These are phyloP conservation scores for Aspergillus coremiiformis DNA, from an alignment of 495 filamentous ascomycete species.

Conservation along the genomic window DNA sequence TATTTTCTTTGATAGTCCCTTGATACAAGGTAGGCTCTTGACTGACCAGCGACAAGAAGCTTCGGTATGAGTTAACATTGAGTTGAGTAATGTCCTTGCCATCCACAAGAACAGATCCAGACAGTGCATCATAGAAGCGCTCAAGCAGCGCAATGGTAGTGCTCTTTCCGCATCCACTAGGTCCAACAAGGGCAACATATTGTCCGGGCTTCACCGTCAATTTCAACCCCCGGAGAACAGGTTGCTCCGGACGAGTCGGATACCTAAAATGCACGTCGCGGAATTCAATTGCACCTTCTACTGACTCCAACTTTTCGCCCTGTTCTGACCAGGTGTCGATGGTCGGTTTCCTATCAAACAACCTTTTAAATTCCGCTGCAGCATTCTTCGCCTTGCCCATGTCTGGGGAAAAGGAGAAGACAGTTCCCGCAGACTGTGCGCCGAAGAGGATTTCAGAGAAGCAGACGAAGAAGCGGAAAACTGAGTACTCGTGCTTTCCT, in stretches of 20 bases:
- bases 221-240: constrained; percentile 67
- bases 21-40: constrained; percentile 87
- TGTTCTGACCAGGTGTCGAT: constrained; percentile 80
- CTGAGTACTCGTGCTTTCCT: constrained; percentile 56
- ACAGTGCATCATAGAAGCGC: constrained; percentile 75
- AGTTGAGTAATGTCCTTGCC: constrained; percentile 63
- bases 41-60: constrained; percentile 68
- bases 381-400: constrained; percentile 86
- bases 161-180: constrained; percentile 77
- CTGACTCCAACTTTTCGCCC: constrained; percentile 49
- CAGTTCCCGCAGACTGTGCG: constrained; percentile 75
- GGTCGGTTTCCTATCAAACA: constrained; percentile 70
- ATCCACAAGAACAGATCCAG: constrained; percentile 67
- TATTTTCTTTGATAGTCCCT: constrained; percentile 76
- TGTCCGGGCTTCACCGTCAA: constrained; percentile 65
- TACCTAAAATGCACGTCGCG: constrained; percentile 75
- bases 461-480: constrained; percentile 80
- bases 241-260: constrained; percentile 70
- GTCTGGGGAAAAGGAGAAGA: constrained; percentile 79
- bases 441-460: constrained; percentile 76
- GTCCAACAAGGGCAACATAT: constrained; percentile 74
- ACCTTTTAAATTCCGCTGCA: constrained; percentile 61
- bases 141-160: constrained; percentile 76
- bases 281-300: constrained; percentile 70
- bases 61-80: constrained; percentile 74